Evolutionary conservation across 116 monocot genomes (phyloP).

Genomic region (Cymodocea nodosa): DNA sequence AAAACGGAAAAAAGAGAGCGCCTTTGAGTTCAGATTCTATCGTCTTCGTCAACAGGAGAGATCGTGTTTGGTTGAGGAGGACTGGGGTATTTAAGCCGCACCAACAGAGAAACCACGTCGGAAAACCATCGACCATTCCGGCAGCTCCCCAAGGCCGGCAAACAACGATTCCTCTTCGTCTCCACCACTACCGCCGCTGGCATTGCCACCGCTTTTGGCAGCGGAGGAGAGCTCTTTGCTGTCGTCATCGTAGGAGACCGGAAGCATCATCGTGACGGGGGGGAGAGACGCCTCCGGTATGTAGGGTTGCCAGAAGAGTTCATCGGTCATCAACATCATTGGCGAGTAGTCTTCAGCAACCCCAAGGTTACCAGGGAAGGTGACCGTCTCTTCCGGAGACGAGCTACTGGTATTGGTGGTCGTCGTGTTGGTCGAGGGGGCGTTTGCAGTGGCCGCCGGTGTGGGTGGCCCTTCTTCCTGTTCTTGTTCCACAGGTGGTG

Average conservation of each 20-base stretch:
- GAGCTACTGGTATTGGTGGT: neutral
- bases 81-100: neutral
- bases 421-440: neutral
- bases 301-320: conserved; percentile 10
- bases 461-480: too few species aligned
- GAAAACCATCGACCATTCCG: conserved; percentile 36
- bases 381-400: conserved; percentile 1
- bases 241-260: conserved; percentile 8
- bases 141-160: conserved; percentile 35
- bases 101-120: conserved; percentile 15
- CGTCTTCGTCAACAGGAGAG: too few species aligned
- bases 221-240: neutral
- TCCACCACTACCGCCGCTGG: neutral
- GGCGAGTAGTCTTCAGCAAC: neutral
- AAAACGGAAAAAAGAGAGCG: too few species aligned
- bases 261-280: conserved; percentile 4
- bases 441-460: neutral
- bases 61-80: neutral
- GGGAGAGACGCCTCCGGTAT: conserved; percentile 6
- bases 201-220: neutral
- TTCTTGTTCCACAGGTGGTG: neutral
- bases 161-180: conserved; percentile 24
- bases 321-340: conserved; percentile 5
- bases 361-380: conserved; percentile 5
- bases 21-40: too few species aligned